phyloP scores from a whole-genome alignment of 768 basidiomycete species.

The Mycena galopus region DNA sequence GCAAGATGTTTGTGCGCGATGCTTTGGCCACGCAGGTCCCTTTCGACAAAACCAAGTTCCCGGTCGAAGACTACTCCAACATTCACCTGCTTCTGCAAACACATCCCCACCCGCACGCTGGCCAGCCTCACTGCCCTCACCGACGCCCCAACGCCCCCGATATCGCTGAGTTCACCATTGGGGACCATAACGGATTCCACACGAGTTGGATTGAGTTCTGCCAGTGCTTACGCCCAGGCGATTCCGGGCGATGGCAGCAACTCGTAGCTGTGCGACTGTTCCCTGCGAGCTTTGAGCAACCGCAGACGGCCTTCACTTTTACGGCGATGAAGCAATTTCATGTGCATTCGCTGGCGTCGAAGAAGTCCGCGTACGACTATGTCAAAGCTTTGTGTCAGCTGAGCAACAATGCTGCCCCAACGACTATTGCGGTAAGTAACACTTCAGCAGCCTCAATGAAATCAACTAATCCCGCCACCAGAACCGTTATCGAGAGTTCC shows the following conservation, averaged over 20 bases:
- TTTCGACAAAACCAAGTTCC: background rate
- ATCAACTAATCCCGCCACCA: background rate
- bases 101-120: too few relatives aligned
- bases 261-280: constrained; percentile 17
- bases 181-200: background rate
- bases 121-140: too few relatives aligned
- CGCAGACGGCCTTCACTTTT: constrained; percentile 35
- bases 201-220: background rate
- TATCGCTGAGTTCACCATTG: background rate
- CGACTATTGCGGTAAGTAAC: background rate
- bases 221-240: background rate
- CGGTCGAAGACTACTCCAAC: background rate
- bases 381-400: constrained; percentile 34
- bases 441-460: background rate
- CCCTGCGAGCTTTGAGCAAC: constrained; percentile 31
- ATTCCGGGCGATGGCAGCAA: background rate
- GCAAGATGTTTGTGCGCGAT: background rate
- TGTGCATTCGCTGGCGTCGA: constrained; percentile 45
- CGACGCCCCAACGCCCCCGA: background rate
- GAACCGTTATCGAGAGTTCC: constrained; percentile 33
- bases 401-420: constrained; percentile 35
- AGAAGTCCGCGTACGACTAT: constrained; percentile 49
- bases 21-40: background rate
- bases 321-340: constrained; percentile 45
- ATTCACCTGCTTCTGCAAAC: background rate